Evolutionary conservation across 441 rosid genomes (phyloP).

Genomic region (Arabidopsis lyrata): DNA sequence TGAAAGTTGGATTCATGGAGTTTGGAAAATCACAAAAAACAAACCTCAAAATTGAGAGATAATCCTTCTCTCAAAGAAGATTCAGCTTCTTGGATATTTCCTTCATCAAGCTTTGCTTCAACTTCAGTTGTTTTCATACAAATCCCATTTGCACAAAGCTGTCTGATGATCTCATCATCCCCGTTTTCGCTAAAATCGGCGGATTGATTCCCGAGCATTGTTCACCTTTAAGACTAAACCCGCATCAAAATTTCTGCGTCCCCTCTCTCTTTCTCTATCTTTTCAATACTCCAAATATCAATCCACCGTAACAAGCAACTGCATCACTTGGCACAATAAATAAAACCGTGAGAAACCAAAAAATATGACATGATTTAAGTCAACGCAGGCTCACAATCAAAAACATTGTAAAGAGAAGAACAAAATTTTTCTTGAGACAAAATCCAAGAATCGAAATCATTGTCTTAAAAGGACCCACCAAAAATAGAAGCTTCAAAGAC

Average conservation of each 20-base stretch:
- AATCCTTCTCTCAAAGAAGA: constrained; percentile 88
- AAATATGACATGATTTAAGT: constrained; percentile 3
- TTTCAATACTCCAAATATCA: constrained; percentile 26
- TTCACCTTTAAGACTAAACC: constrained; percentile 39
- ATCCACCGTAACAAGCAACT: constrained; percentile 38
- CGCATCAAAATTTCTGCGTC: constrained; percentile 34
- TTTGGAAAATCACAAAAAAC: neutral
- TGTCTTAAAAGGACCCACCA: constrained; percentile 44
- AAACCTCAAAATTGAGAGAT: constrained; percentile 87
- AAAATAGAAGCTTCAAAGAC: constrained; percentile 24
- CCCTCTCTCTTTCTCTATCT: constrained; percentile 17
- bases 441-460: constrained; percentile 22
- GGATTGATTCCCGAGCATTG: constrained; percentile 56
- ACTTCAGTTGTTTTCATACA: constrained; percentile 70
- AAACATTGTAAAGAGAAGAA: constrained; percentile 17
- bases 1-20: neutral
- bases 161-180: constrained; percentile 45
- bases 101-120: constrained; percentile 91
- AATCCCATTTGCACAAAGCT: constrained; percentile 76
- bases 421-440: constrained; percentile 1
- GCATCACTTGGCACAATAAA: constrained; percentile 27
- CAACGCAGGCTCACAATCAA: constrained; percentile 21
- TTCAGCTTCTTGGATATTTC: constrained; percentile 93
- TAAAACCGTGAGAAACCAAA: constrained; percentile 7
- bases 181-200: constrained; percentile 38